Percentiles rank a stretch among this genome's conserved stretches.
These are phyloP conservation scores for Chlamydomonas applanata DNA, from an alignment of 139 green algal species.

Conservation along the genomic window DNA sequence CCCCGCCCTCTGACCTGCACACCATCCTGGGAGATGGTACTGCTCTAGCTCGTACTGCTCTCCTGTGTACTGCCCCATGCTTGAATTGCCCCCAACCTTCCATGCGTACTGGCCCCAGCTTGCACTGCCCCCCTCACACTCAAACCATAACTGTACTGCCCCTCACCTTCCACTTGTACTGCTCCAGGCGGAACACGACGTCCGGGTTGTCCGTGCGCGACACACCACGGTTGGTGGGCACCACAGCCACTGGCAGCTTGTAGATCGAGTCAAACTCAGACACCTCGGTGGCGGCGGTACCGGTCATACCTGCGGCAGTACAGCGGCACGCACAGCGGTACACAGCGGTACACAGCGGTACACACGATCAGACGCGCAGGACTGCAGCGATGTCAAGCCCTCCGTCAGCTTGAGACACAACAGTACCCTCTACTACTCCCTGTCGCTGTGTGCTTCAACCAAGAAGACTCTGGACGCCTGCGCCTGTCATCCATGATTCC, in stretches of 20 bases:
- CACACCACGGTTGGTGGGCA: constrained; percentile 57
- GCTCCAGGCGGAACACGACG: constrained; percentile 87
- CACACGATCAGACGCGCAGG: too few relatives aligned
- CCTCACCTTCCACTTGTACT: constrained; percentile 80
- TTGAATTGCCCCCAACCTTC: too few relatives aligned
- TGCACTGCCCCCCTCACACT: too few relatives aligned
- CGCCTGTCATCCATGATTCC: too few relatives aligned
- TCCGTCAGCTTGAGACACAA: too few relatives aligned
- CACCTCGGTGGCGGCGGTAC: constrained; percentile 93
- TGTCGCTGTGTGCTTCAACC: too few relatives aligned
- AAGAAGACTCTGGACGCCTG: too few relatives aligned
- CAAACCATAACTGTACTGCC: constrained; percentile 1
- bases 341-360: too few relatives aligned
- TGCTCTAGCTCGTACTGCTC: too few relatives aligned
- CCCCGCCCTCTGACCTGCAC: background rate
- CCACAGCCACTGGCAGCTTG: constrained; percentile 84
- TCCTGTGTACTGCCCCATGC: too few relatives aligned
- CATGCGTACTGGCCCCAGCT: background rate
- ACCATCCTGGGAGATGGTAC: too few relatives aligned
- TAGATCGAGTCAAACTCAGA: constrained; percentile 97
- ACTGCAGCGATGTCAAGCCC: too few relatives aligned
- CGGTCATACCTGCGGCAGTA: constrained; percentile 79
- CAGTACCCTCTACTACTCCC: background rate
- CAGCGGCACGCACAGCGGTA: background rate
- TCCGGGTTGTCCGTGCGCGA: constrained; percentile 84